A percentile compares a stretch with the other conserved stretches of the same genome.
Evolutionary conservation across 768 basidiomycete species (phyloP).

Genomic region (Lanmaoa rubissima): DNA sequence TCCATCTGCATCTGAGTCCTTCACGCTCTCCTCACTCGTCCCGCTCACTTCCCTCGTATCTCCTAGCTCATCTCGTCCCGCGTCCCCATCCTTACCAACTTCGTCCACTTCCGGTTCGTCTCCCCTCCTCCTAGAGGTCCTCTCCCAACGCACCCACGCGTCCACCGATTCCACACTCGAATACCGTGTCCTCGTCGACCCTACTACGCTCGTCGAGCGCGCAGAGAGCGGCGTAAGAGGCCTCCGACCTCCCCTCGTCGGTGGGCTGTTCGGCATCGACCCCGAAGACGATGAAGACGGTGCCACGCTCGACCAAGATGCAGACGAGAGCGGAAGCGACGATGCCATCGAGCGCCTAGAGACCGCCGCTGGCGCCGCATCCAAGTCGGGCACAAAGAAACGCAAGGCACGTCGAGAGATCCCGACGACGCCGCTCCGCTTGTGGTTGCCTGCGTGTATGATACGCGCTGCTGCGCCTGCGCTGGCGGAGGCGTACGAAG

Average conservation of each 20-base stretch:
- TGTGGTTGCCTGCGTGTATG: slow-evolving; percentile 87
- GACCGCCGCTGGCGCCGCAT: slow-evolving; percentile 23
- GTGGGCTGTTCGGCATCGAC: slow-evolving; percentile 38
- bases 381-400: slow-evolving; percentile 21
- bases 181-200: slow-evolving; percentile 77
- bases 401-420: slow-evolving; percentile 27
- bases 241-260: slow-evolving; percentile 44
- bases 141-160: slow-evolving; percentile 60
- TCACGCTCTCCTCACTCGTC: slow-evolving; percentile 18
- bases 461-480: slow-evolving; percentile 63
- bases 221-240: slow-evolving; percentile 68
- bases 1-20: not conserved
- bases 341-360: slow-evolving; percentile 28
- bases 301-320: slow-evolving; percentile 22
- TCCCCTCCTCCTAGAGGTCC: slow-evolving; percentile 61
- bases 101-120: slow-evolving; percentile 33
- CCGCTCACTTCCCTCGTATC: slow-evolving; percentile 5
- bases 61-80: slow-evolving; percentile 2
- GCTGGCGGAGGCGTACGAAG: slow-evolving; percentile 62
- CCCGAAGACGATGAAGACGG: slow-evolving; percentile 50
- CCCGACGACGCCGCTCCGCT: slow-evolving; percentile 53
- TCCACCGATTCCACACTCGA: slow-evolving; percentile 73
- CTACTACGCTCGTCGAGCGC: slow-evolving; percentile 60
- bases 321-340: slow-evolving; percentile 44
- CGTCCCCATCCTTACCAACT: not conserved